These are phyloP conservation scores for Psilocybe cubensis DNA, from an alignment of 768 basidiomycete species.

Conservation along the genomic window DNA sequence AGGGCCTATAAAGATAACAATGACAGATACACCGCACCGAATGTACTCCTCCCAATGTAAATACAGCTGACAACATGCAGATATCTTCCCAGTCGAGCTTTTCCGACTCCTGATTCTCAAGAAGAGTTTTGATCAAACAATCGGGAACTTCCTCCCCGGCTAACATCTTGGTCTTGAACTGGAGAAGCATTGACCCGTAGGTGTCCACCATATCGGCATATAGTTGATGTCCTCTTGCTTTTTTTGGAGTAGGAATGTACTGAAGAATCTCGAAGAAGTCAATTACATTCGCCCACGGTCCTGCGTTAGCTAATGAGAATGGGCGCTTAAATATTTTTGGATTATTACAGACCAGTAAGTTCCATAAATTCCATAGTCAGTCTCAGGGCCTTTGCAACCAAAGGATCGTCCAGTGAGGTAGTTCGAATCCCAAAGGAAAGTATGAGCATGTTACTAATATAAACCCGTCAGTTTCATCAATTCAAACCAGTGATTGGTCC, in stretches of 20 bases:
- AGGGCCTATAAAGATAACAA: not conserved
- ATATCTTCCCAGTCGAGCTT: slow-evolving; percentile 41
- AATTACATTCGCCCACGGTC: slow-evolving; percentile 45
- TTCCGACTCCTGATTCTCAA: slow-evolving; percentile 36
- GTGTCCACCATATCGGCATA: slow-evolving; percentile 37
- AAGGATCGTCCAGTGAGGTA: slow-evolving; percentile 35
- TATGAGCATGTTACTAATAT: slow-evolving; percentile 44
- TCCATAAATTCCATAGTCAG: slow-evolving; percentile 48
- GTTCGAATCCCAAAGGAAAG: slow-evolving; percentile 45
- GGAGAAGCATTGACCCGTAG: slow-evolving; percentile 40
- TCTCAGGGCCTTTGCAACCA: slow-evolving; percentile 36
- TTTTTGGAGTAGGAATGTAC: slow-evolving; percentile 38
- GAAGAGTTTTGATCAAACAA: slow-evolving; percentile 44
- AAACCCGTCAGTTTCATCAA: slow-evolving; percentile 1
- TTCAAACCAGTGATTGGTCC: not conserved
- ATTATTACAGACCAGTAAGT: slow-evolving; percentile 20
- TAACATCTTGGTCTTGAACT: slow-evolving; percentile 37
- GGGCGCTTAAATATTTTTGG: not conserved
- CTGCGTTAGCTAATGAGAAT: slow-evolving; percentile 30
- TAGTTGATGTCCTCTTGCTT: slow-evolving; percentile 37
- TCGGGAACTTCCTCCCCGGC: slow-evolving; percentile 41
- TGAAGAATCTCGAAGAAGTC: slow-evolving; percentile 50
- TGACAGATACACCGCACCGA: slow-evolving; percentile 27
- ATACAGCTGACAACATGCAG: slow-evolving; percentile 40
- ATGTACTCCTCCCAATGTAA: slow-evolving; percentile 48